Base-by-base conservation (phyloP, 257 asterid genomes). In the Thymus quinquecostatus region DNA sequence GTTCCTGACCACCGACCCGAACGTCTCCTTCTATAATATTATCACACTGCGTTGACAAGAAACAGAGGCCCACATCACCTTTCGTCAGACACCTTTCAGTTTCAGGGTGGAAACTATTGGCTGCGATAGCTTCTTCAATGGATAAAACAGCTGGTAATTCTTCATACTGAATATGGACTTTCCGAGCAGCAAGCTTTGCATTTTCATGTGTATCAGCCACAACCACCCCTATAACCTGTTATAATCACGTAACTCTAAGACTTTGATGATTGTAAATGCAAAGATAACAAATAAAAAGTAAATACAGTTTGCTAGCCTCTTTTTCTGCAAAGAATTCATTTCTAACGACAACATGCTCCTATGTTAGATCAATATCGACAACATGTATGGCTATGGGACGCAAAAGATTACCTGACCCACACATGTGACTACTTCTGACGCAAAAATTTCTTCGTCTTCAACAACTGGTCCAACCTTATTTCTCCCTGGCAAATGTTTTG, bases 141-240 rank as follows among this genome's bases (percentile, higher is more conserved):
- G 96, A 85, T 78, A 94, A 68, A 71, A 94, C 82, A 60, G 98
- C 91, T 13, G 96, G 93, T 61, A 94, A 82, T 75, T 88, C 99
- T 75, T 94, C 95, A 77, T 91, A 94, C 72, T 86, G 79, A 70
- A 91, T 67, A 29, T 79, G 79, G 72, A 91, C 97, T 82, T 86
- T 91, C 75, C 92, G 90, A 75, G 99, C 96, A 69, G 96, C 95
- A 33, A 40, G 72, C 80, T 89, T 91, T 30, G 98, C 99, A 80
- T 91, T 91, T 89, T 91, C 98, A 68, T 91, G 97, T 13, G 99
- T 94, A 85, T 94, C 96, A 66, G 97, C 96, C 59, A 91, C 99
- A 58, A 86, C 96, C 59, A 94, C 98, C 66, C 97, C 99, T 67
- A 94, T 81, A 69, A 82, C 90, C 98, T 94, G 84, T 43, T 71